These are phyloP conservation scores for Tetrahymena malaccensis DNA, from an alignment of 73 alveolate genomes.

Conservation along the genomic window DNA sequence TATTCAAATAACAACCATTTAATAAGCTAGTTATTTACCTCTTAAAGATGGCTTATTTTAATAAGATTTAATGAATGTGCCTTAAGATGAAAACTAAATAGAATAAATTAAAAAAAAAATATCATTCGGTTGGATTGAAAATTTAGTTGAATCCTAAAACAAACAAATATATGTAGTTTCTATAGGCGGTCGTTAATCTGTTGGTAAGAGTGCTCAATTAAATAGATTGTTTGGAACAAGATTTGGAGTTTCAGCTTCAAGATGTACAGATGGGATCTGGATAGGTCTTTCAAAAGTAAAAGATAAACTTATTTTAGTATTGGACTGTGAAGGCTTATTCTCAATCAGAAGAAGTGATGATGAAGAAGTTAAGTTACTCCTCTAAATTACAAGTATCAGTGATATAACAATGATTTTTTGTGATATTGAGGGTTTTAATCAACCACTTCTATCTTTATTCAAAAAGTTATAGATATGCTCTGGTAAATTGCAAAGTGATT, in stretches of 20 bases:
- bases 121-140: not conserved
- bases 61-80: not conserved
- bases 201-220: conserved; percentile 48
- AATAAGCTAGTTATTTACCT: not conserved
- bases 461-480: not conserved
- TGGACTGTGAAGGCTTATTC: conserved; percentile 31
- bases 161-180: conserved; percentile 7
- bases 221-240: conserved; percentile 51
- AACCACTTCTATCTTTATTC: not conserved
- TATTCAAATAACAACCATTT: not conserved
- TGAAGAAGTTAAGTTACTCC: conserved; percentile 1
- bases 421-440: not conserved
- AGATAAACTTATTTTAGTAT: not conserved
- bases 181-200: conserved; percentile 41
- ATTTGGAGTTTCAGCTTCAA: conserved; percentile 50
- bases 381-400: not conserved
- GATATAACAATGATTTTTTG: not conserved
- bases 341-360: not conserved
- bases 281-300: conserved; percentile 4
- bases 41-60: not conserved
- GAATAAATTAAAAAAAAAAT: not conserved
- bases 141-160: not conserved
- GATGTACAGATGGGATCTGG: conserved; percentile 70
- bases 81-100: not conserved
- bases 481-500: not conserved